Evolutionary conservation across 2,329 filamentous ascomycete species (phyloP).

Genomic region (Phoma sp.): DNA sequence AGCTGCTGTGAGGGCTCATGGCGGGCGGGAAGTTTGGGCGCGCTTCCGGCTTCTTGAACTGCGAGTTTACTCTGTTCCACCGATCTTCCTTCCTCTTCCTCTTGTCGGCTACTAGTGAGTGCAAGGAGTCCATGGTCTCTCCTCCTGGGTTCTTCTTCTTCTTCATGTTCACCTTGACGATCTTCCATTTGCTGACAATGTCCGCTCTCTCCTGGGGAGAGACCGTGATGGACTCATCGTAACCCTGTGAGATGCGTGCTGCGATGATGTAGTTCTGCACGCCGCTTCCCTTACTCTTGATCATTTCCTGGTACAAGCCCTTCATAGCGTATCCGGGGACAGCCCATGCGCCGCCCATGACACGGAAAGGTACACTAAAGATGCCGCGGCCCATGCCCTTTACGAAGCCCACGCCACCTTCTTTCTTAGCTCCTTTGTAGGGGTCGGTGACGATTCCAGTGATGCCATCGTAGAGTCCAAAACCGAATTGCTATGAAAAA

Average conservation of each 20-base stretch:
- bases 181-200: conserved; percentile 72
- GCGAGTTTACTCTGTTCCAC: conserved; percentile 34
- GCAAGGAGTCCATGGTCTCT: conserved; percentile 59
- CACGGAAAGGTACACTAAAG: conserved; percentile 81
- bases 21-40: conserved; percentile 24
- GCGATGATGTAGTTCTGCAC: conserved; percentile 82
- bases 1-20: conserved; percentile 24
- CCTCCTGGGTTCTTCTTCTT: conserved; percentile 61
- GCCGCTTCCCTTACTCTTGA: conserved; percentile 72
- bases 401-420: conserved; percentile 70
- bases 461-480: conserved; percentile 82
- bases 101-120: conserved; percentile 51
- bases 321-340: conserved; percentile 84
- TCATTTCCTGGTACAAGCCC: conserved; percentile 79
- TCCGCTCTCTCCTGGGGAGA: conserved; percentile 67
- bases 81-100: conserved; percentile 45
- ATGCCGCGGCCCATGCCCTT: conserved; percentile 86
- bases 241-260: conserved; percentile 77
- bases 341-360: conserved; percentile 70
- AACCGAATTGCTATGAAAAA: conserved; percentile 68
- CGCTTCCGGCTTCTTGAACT: conserved; percentile 28
- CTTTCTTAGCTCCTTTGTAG: conserved; percentile 70
- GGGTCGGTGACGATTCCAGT: conserved; percentile 84
- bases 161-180: conserved; percentile 65
- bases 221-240: conserved; percentile 66